Evolutionary conservation across 768 basidiomycete genomes (phyloP), one percentile per base, ranked within the genome.

Genomic region (Mrakia blollopis): DNA sequence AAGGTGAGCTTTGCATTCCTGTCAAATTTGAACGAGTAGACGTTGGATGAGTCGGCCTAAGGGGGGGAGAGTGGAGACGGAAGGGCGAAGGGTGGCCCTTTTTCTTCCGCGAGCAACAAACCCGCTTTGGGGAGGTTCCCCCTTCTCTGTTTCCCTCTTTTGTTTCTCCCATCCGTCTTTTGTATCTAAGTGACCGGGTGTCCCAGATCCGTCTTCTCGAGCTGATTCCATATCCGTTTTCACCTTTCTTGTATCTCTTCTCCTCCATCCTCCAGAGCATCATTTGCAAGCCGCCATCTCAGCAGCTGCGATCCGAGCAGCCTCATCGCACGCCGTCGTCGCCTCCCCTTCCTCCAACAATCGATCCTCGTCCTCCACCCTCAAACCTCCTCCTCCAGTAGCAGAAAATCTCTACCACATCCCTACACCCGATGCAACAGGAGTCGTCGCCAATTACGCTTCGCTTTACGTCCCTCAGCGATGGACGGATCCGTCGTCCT

Each of bases 351-450:
- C 77, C 23, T 67, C 69, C n/a, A 47, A 54, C 25, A 50, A 47
- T 23, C 50, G 67, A 11, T 39, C 74, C 18, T 75, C 81, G 21
- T 79, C 80, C 47, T 72, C 80, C 75, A 70, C 73, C 50, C 85
- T 84, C 77, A 84, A 85, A 78, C 84, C 84, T 41, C 83, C 84
- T 73, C 81, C 79, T 54, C 80, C 78, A 78, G 85, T 81, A 44
- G 84, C 84, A 28, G 77, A 78, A 28, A 70, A 57, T 23, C 57
- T 87, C 87, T 73, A 86, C 87, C 73, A 88, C 84, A 99, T 99
- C 81, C 97, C 97, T 3, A 96, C 92, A 5, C 95, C 97, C 0
- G 93, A 94, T 82, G 92, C 92, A 0, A 91, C 90, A 11, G 92
- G 92, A 68, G 79, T 91, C 80, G 90, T 91, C 75, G 80, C 81